Evolutionary conservation across 371 early-diverging fungal genomes (phyloP).

Genomic region (Saksenaea vasiformis): DNA sequence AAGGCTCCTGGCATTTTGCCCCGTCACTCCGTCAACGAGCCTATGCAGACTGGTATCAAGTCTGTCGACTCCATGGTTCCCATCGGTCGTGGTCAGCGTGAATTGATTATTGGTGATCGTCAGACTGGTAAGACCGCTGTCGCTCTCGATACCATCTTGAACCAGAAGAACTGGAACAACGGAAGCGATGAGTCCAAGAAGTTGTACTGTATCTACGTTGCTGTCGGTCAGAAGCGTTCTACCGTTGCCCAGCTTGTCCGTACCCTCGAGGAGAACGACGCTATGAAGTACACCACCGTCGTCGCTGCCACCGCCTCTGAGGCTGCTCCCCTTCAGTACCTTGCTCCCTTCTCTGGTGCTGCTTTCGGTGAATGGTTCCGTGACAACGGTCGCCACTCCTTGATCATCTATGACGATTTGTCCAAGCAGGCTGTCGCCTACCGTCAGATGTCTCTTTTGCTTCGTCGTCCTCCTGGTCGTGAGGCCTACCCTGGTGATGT

Average conservation of each 20-base stretch:
- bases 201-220: constrained; percentile 94
- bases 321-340: constrained; percentile 91
- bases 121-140: constrained; percentile 96
- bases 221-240: constrained; percentile 94
- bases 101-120: constrained; percentile 96
- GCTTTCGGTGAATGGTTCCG: constrained; percentile 92
- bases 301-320: constrained; percentile 97
- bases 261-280: constrained; percentile 84
- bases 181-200: constrained; percentile 25
- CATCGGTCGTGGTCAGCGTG: constrained; percentile 97
- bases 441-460: constrained; percentile 94
- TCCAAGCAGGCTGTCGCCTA: constrained; percentile 97
- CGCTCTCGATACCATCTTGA: constrained; percentile 91
- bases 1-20: constrained; percentile 97
- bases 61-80: constrained; percentile 97
- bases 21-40: constrained; percentile 93
- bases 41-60: constrained; percentile 97
- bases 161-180: constrained; percentile 93
- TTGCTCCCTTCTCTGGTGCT: constrained; percentile 93
- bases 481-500: constrained; percentile 97
- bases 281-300: constrained; percentile 84
- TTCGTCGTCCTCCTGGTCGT: constrained; percentile 96
- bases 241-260: constrained; percentile 95
- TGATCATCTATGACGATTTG: constrained; percentile 95
- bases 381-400: constrained; percentile 89